phyloP scores from a whole-genome alignment of 2,329 filamentous ascomycete genomes.

The Colletotrichum sp. region DNA sequence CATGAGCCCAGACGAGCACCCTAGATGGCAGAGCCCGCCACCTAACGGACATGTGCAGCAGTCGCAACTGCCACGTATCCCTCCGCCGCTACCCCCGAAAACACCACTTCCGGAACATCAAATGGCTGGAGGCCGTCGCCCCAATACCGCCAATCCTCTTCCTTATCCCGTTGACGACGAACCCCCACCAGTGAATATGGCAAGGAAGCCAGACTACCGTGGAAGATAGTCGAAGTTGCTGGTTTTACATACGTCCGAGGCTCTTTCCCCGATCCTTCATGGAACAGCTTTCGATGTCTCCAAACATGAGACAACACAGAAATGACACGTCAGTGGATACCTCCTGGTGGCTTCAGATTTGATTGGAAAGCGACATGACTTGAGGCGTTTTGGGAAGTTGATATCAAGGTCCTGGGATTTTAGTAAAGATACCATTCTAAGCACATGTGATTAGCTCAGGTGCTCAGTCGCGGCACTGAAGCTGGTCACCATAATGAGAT shows the following conservation, averaged over 20 bases:
- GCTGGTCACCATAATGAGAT: conserved; percentile 5
- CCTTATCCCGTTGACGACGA: conserved; percentile 84
- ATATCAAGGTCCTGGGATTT: not conserved
- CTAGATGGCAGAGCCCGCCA: conserved; percentile 41
- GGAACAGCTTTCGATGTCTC: not conserved
- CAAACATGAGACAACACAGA: not conserved
- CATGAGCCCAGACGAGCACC: conserved; percentile 62
- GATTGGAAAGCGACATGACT: not conserved
- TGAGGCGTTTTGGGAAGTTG: not conserved
- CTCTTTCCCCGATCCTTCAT: not conserved
- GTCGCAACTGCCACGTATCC: conserved; percentile 36
- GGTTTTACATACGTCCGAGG: not conserved
- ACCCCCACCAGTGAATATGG: conserved; percentile 84
- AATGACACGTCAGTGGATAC: not conserved
- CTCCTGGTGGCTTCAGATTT: not conserved
- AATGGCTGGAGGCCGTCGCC: conserved; percentile 36
- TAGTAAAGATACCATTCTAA: conserved; percentile 18
- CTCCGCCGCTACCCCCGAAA: conserved; percentile 79
- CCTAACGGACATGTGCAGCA: conserved; percentile 20
- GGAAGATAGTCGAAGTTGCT: conserved; percentile 40
- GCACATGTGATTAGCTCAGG: not conserved
- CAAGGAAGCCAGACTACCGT: conserved; percentile 79
- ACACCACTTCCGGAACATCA: conserved; percentile 68
- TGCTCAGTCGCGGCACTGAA: not conserved
- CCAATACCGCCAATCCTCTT: conserved; percentile 40